Evolutionary conservation across 495 filamentous ascomycete species (phyloP).

Genomic region (Penicillium maclennaniae): DNA sequence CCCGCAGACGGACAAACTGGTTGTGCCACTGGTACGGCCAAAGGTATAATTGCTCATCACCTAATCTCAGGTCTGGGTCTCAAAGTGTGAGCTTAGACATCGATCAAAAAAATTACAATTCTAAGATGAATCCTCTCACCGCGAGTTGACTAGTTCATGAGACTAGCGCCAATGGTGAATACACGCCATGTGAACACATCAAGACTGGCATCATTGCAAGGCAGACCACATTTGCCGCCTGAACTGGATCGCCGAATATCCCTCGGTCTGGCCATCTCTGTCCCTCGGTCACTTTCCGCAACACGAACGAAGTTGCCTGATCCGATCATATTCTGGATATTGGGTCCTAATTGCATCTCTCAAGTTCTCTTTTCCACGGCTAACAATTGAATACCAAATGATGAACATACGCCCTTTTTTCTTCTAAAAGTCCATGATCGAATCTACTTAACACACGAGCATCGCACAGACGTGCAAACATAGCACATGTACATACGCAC

Average conservation of each 20-base stretch:
- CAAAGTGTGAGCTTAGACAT: not conserved
- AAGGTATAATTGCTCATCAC: not conserved
- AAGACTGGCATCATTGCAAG: not conserved
- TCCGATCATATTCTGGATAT: not conserved
- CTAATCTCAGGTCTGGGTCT: not conserved
- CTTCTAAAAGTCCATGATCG: too few relatives aligned
- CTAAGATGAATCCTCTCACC: not conserved
- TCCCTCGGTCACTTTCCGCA: not conserved
- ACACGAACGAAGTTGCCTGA: not conserved
- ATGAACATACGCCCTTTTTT: too few relatives aligned
- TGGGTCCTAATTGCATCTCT: too few relatives aligned
- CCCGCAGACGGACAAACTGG: not conserved
- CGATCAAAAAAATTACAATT: not conserved
- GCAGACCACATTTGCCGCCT: not conserved
- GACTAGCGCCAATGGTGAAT: too few relatives aligned
- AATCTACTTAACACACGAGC: not conserved
- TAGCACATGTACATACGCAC: not conserved
- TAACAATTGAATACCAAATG: too few relatives aligned
- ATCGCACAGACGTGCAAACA: not conserved
- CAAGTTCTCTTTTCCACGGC: too few relatives aligned
- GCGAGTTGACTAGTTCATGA: too few relatives aligned
- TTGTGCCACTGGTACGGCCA: not conserved
- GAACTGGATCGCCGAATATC: not conserved
- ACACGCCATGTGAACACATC: not conserved
- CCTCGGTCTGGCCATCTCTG: not conserved